Evolutionary conservation across 2,329 filamentous ascomycete genomes (phyloP), one percentile per base, ranked within the genome.

Genomic region (Phialophora verrucosa): DNA sequence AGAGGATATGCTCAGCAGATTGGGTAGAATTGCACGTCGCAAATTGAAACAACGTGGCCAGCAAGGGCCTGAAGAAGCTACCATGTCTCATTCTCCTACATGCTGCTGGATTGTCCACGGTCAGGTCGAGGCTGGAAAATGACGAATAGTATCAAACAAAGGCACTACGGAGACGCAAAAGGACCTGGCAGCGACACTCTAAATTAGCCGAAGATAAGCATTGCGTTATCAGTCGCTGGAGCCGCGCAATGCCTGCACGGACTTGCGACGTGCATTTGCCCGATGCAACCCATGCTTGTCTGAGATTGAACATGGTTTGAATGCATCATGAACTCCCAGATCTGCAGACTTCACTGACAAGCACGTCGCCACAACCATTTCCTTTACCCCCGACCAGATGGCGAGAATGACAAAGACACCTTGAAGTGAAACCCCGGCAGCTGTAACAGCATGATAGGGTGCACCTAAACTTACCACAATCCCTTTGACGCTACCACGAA

Each of bases 221-320:
- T 67, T 63, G 62, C 67, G 67, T 63, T 29, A 35, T 55, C 44
- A 23, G 12, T 29, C 42, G 60, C 35, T 57, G 63, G 60, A 51
- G 64, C 59, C 35, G 61, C 57, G 35, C 59, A 53, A 32, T n/a
- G 38, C 38, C 38, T 44, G 17, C 38, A 44, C 38, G 38, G 38
- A 44, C 17, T 44, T n/a, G 11, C 38, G 31, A 25, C 17, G 20
- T 53, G 47, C 35, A 29, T 20, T 32, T 27, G 29, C 50, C 31
- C 59, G 35, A 58, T 57, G 58, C 62, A 32, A 58, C 55, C 55
- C 54, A 53, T 64, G 62, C 54, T 53, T 64, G 62, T 57, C 60
- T 44, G 51, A 57, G 51, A 56, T 49, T 56, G 60, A 60, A 47
- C 23, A 44, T 7, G 23, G 20, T 27, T 54, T 61, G 29, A n/a